A percentile compares a stretch with the other conserved stretches of the same genome.
Conservation (phyloP, 306 rosid genomes). For the Pyrus bretschneideri region DNA sequence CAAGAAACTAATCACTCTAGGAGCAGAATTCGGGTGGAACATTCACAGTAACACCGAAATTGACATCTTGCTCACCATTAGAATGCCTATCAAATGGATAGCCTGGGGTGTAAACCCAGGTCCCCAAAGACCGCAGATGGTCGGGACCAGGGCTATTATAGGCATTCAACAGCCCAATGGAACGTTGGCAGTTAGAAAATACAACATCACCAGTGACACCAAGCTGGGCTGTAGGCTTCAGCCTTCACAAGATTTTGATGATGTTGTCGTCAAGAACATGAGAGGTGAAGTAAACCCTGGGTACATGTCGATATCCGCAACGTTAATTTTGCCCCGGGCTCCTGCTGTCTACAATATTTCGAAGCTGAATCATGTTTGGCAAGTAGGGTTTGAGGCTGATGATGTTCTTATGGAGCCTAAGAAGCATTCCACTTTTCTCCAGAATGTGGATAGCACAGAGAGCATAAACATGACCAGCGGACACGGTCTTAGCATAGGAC, state of each 20-base stretch:
- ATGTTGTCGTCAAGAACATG: neutral
- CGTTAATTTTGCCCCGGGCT: slow-evolving; percentile 24
- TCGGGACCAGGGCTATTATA: slow-evolving; percentile 67
- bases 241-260: slow-evolving; percentile 4
- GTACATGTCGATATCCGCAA: slow-evolving; percentile 24
- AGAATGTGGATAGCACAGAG: slow-evolving; percentile 60
- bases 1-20: slow-evolving; percentile 46
- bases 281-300: neutral
- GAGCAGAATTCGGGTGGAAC: slow-evolving; percentile 61
- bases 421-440: slow-evolving; percentile 33
- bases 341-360: slow-evolving; percentile 2
- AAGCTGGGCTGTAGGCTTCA: slow-evolving; percentile 41
- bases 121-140: slow-evolving; percentile 38
- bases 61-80: slow-evolving; percentile 39
- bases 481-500: neutral
- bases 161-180: slow-evolving; percentile 23
- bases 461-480: slow-evolving; percentile 26
- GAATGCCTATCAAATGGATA: slow-evolving; percentile 23
- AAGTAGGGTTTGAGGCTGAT: slow-evolving; percentile 29
- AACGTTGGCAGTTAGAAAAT: neutral
- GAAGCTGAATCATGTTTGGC: slow-evolving; percentile 70
- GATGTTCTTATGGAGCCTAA: slow-evolving; percentile 18
- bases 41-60: neutral
- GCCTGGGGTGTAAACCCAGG: slow-evolving; percentile 87
- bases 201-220: slow-evolving; percentile 38